Conservation (phyloP, 352 stramenopile species). For the Hyphochytrium catenoides region DNA sequence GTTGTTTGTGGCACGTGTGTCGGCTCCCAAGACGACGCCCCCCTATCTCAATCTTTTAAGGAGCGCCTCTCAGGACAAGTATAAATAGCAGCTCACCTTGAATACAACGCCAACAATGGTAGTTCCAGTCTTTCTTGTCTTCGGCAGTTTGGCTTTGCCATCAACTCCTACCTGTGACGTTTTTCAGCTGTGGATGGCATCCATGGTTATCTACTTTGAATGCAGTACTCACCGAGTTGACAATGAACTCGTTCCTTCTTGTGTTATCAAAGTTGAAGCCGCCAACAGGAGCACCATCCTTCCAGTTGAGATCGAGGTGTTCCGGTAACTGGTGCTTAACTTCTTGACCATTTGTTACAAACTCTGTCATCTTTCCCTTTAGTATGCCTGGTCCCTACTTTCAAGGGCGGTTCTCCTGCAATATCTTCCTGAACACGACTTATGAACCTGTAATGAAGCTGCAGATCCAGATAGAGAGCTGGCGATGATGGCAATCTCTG, state of each 20-base stretch:
- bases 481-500: too few species aligned
- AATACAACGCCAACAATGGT: slow-evolving; percentile 91
- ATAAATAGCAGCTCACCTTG: slow-evolving; percentile 16
- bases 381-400: too few species aligned
- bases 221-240: slow-evolving; percentile 21
- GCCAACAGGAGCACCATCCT: slow-evolving; percentile 22
- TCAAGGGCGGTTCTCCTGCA: too few species aligned
- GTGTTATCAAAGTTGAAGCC: slow-evolving; percentile 81
- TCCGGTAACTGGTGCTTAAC: too few species aligned
- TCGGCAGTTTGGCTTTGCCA: slow-evolving; percentile 12
- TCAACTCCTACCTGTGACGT: slow-evolving; percentile 1
- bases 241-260: slow-evolving; percentile 68
- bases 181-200: slow-evolving; percentile 8
- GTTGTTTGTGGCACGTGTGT: slow-evolving; percentile 87
- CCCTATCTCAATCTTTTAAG: slow-evolving; percentile 17
- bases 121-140: slow-evolving; percentile 78
- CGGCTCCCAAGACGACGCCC: slow-evolving; percentile 85
- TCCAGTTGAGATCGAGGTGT: slow-evolving; percentile 6
- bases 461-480: too few species aligned
- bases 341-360: too few species aligned
- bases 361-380: too few species aligned
- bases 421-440: too few species aligned
- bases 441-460: too few species aligned
- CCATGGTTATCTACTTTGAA: slow-evolving; percentile 30
- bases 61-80: not conserved